Evolutionary conservation across 495 filamentous ascomycete genomes (phyloP).

Genomic region (Paragyromitra xinjiangensis): DNA sequence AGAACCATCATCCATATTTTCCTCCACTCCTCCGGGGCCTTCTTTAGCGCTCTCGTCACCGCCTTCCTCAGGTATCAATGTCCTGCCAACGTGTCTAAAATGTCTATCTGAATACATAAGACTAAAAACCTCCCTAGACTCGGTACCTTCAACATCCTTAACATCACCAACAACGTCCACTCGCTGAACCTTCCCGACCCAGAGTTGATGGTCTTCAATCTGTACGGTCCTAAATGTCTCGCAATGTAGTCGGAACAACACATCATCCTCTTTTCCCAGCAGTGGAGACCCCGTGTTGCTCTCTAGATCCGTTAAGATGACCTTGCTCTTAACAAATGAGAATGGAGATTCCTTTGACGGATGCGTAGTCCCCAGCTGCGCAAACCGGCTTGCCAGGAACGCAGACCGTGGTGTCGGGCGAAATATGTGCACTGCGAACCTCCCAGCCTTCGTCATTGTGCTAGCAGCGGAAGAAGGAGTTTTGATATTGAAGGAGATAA

Average conservation of each 20-base stretch:
- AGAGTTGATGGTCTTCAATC: constrained; percentile 56
- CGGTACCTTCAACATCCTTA: constrained; percentile 29
- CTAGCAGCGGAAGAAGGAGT: constrained; percentile 52
- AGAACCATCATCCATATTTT: constrained; percentile 45
- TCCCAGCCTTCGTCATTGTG: constrained; percentile 40
- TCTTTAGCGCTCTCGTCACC: background rate
- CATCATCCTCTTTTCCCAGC: constrained; percentile 51
- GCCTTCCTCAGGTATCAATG: constrained; percentile 31
- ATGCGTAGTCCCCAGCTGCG: constrained; percentile 29
- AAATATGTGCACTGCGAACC: constrained; percentile 52
- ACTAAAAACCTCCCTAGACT: constrained; percentile 42
- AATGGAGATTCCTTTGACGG: constrained; percentile 39
- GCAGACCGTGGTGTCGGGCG: constrained; percentile 48
- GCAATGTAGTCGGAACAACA: constrained; percentile 49
- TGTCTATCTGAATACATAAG: constrained; percentile 54
- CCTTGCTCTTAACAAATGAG: constrained; percentile 19
- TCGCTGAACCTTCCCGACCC: constrained; percentile 51
- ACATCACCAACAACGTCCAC: constrained; percentile 43
- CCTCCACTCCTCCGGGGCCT: constrained; percentile 13
- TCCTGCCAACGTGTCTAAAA: constrained; percentile 46
- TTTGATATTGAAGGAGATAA: constrained; percentile 57
- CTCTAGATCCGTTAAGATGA: constrained; percentile 10
- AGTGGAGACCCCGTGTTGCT: constrained; percentile 26
- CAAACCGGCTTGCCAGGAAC: constrained; percentile 47
- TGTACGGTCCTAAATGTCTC: constrained; percentile 41